A percentile compares a stretch with the other conserved stretches of the same genome.
Evolutionary conservation across 2,329 filamentous ascomycete species (phyloP).

Genomic region (Alternaria sp.): DNA sequence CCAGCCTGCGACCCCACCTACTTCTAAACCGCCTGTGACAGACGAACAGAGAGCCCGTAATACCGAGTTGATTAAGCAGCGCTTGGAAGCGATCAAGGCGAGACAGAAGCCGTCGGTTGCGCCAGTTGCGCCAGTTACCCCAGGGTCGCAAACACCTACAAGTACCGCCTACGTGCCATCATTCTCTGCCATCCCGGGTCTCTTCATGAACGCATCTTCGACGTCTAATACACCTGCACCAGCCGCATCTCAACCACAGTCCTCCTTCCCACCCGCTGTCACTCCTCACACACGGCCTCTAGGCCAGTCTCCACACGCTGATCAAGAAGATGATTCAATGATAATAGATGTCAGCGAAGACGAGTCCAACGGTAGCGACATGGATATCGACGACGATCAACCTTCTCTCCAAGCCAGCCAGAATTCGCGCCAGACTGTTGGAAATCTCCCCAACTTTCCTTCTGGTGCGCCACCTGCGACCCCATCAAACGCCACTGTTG

Average conservation of each 20-base stretch:
- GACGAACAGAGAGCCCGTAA: slow-evolving; percentile 65
- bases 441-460: slow-evolving; percentile 35
- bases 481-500: slow-evolving; percentile 36
- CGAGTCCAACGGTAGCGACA: slow-evolving; percentile 68
- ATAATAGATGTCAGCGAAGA: slow-evolving; percentile 89
- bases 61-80: slow-evolving; percentile 79
- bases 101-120: slow-evolving; percentile 25
- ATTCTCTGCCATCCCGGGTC: slow-evolving; percentile 59
- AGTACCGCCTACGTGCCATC: slow-evolving; percentile 22
- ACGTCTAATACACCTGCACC: slow-evolving; percentile 11
- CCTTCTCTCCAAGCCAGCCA: slow-evolving; percentile 42
- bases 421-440: slow-evolving; percentile 19
- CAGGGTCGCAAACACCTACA: slow-evolving; percentile 10
- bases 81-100: slow-evolving; percentile 71
- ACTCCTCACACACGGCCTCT: slow-evolving; percentile 67
- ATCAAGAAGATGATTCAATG: slow-evolving; percentile 70
- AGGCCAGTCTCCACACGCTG: slow-evolving; percentile 61
- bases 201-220: slow-evolving; percentile 57
- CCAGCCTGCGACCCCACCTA: slow-evolving; percentile 24
- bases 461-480: slow-evolving; percentile 35
- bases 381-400: slow-evolving; percentile 69
- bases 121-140: slow-evolving; percentile 9
- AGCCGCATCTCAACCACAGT: slow-evolving; percentile 58
- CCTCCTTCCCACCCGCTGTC: slow-evolving; percentile 18
- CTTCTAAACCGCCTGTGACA: slow-evolving; percentile 28